Evolutionary conservation across 805 yeast genomes (phyloP), one percentile per base, ranked within the genome.

Genomic region (Saccharomycopsis fermentans): DNA sequence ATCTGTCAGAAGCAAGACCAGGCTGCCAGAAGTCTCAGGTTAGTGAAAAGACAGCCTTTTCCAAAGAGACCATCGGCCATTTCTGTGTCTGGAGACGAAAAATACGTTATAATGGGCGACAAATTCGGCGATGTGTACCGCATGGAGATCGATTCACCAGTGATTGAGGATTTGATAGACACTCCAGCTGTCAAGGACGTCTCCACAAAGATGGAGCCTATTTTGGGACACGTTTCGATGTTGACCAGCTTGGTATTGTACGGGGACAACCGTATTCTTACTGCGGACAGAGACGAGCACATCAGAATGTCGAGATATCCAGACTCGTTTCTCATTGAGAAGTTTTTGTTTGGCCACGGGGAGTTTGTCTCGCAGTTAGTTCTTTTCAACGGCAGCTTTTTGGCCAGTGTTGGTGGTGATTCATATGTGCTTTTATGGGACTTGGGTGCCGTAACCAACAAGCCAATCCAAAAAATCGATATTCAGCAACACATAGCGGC

Each of bases 191-290:
- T 43, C 17, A 43, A 43, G n/a, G 50, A 43, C 12, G 50, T 43
- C 3, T 43, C 50, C 5, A 21, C 50, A 4, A 43, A 43, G 29
- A 19, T 43, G 50, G 26, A 27, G 2, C 97, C 97, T 2, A 77
- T 92, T 6, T 73, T 92, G 57, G 99, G 99, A 6, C 99, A 94
- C 71, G 98, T 94, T 4, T 91, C 97, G 2, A 90, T 94, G 97
- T 78, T 94, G 61, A 87, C 96, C n/a, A 90, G 84, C 62, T 78
- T 91, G 1, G 67, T 77, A 32, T 55, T 66, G 6, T 79, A 76
- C 8, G 78, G 79, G 60, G 75, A 77, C 62, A 73, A 70, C 51
- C 86, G 71, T 60, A 69, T 91, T 16, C 76, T 92, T 58, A 83
- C 96, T 1, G 83, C 91, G 40, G 99, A 94, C 73, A 80, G 99